phyloP scores from a whole-genome alignment of 202 grass and related monocot species.

The Elaeis oleifera region DNA sequence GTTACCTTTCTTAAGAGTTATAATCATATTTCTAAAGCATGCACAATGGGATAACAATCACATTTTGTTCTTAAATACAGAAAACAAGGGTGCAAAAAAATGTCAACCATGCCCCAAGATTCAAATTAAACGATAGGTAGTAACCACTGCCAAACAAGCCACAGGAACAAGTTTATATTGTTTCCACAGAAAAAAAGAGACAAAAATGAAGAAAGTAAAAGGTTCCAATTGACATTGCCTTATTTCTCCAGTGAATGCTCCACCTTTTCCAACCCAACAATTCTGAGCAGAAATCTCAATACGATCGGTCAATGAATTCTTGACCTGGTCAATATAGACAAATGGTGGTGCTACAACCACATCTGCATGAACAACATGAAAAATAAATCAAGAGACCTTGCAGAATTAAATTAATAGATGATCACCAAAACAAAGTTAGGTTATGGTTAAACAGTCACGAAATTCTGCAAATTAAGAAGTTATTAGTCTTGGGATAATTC shows the following conservation, averaged over 20 bases:
- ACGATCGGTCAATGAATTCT: constrained; percentile 54
- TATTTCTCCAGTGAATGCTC: constrained; percentile 93
- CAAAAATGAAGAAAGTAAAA: no score
- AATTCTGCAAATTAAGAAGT: background rate
- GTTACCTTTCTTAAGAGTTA: no score
- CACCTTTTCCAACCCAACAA: constrained; percentile 85
- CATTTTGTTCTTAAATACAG: no score
- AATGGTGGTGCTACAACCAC: constrained; percentile 92
- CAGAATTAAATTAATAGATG: background rate
- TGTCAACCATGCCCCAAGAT: no score
- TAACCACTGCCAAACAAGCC: no score
- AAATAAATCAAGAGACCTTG: constrained; percentile 17
- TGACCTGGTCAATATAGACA: constrained; percentile 85
- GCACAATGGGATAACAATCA: no score
- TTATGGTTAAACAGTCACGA: background rate
- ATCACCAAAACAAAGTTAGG: constrained; percentile 1
- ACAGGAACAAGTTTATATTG: no score
- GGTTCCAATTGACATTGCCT: constrained; percentile 24
- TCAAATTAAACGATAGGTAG: no score
- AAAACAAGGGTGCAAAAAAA: no score
- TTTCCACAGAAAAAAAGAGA: no score
- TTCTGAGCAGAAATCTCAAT: constrained; percentile 95
- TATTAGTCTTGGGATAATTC: no score
- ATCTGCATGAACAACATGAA: constrained; percentile 53
- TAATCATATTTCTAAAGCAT: no score